A percentile compares a stretch with the other conserved stretches of the same genome.
Evolutionary conservation across 2,329 filamentous ascomycete species (phyloP).

Genomic region (Cercospora brassicicola): DNA sequence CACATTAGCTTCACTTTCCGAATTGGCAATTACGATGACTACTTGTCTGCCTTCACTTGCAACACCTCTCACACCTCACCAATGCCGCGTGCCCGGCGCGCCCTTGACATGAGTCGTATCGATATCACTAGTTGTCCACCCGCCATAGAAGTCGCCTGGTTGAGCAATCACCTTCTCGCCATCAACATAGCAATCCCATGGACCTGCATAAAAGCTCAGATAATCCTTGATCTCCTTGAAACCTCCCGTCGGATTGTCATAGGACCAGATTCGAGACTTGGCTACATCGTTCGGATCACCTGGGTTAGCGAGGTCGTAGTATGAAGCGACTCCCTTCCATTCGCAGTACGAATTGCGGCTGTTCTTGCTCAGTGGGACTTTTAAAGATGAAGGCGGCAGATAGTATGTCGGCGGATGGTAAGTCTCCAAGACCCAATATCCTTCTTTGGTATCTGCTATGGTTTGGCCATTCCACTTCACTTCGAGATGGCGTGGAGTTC

Average conservation of each 20-base stretch:
- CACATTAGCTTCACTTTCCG: neutral
- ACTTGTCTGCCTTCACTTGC: neutral
- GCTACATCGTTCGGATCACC: slow-evolving; percentile 45
- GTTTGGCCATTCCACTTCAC: slow-evolving; percentile 57
- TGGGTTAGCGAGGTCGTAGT: slow-evolving; percentile 54
- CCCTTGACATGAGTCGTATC: slow-evolving; percentile 53
- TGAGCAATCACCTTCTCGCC: slow-evolving; percentile 61
- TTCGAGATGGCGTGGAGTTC: slow-evolving; percentile 53
- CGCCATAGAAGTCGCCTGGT: slow-evolving; percentile 64
- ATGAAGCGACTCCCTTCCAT: slow-evolving; percentile 62
- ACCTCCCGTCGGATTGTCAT: slow-evolving; percentile 54
- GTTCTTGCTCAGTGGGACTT: slow-evolving; percentile 51
- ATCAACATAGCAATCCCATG: slow-evolving; percentile 64
- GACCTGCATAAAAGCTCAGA: slow-evolving; percentile 61
- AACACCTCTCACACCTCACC: slow-evolving; percentile 5
- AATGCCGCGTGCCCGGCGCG: slow-evolving; percentile 43
- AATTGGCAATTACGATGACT: neutral
- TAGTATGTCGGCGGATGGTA: slow-evolving; percentile 66
- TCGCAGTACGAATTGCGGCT: slow-evolving; percentile 56
- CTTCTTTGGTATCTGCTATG: slow-evolving; percentile 60
- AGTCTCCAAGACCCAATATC: slow-evolving; percentile 64
- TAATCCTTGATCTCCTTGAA: slow-evolving; percentile 58
- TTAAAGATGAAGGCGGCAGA: slow-evolving; percentile 54
- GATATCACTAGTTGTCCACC: slow-evolving; percentile 63
- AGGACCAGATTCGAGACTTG: slow-evolving; percentile 59